Evolutionary conservation across 805 yeast genomes (phyloP), one percentile per base, ranked within the genome.

Genomic region (Candida sphagnicola): DNA sequence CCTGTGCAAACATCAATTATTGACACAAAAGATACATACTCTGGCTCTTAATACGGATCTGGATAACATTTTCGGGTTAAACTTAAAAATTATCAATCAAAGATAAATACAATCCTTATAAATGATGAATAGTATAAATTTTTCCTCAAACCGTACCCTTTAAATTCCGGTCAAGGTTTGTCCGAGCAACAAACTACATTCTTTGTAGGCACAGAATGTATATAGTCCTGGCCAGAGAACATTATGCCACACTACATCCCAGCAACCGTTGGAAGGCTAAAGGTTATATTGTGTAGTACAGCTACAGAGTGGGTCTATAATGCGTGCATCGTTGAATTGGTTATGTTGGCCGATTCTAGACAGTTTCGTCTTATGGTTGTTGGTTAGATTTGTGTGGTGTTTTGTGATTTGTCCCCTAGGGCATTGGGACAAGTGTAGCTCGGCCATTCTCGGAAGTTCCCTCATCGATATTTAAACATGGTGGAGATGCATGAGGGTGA

Each of bases 371-470:
- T n/a, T n/a, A n/a, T n/a, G n/a, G n/a, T n/a, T n/a, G n/a, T 21
- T 11, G 11, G 11, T 21, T 21, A 21, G 11, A 11, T 21, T 21
- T 21, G 25, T 11, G 10, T 21, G 11, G 25, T 21, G 8, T 21
- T 11, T 21, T 21, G n/a, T n/a, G n/a, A n/a, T n/a, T n/a, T n/a
- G n/a, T n/a, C n/a, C n/a, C n/a, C n/a, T n/a, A n/a, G n/a, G n/a
- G n/a, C n/a, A n/a, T 8, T 21, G 11, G 13, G n/a, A 8, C 6
- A 13, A 13, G 8, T 12, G 8, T 26, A 8, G 15, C 29, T 26
- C 29, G 29, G 29, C 29, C 15, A 26, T 26, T 26, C 29, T 26
- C 29, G 29, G 29, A n/a, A 12, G 29, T 26, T 26, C 12, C 29
- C 29, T 26, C 29, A 26, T 26, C 15, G n/a, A 26, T 26, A 10